These are phyloP conservation scores for Beta lomatogona DNA, from an alignment of 179 eudicot species.

Conservation along the genomic window DNA sequence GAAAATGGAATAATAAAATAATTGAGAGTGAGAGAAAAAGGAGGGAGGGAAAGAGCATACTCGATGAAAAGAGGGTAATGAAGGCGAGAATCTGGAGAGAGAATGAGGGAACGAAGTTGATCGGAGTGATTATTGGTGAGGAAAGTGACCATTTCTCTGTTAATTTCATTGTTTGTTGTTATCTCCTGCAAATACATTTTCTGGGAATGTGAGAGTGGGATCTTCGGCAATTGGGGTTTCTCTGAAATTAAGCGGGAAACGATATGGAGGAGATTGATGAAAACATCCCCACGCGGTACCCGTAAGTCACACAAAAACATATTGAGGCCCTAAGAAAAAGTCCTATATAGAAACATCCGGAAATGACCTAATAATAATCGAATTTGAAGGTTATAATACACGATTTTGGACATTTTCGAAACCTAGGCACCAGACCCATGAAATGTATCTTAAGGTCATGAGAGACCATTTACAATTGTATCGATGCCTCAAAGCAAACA, in stretches of 20 bases:
- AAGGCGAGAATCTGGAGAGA: constrained; percentile 68
- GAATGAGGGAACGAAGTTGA: constrained; percentile 59
- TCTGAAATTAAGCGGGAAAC: constrained; percentile 9
- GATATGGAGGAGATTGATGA: too few relatives aligned
- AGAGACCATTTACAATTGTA: too few relatives aligned
- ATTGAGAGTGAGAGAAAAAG: neutral
- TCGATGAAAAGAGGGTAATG: constrained; percentile 83
- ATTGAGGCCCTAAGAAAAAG: too few relatives aligned
- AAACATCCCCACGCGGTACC: too few relatives aligned
- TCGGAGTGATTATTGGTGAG: constrained; percentile 47
- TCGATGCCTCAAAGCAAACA: too few relatives aligned
- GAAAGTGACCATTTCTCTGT: constrained; percentile 41
- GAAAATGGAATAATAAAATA: constrained; percentile 2
- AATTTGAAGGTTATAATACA: too few relatives aligned
- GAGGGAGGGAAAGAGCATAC: constrained; percentile 37
- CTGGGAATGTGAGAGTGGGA: neutral
- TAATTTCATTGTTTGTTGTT: constrained; percentile 28
- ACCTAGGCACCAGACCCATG: too few relatives aligned
- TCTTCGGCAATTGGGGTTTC: neutral
- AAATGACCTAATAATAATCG: too few relatives aligned
- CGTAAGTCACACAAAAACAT: too few relatives aligned
- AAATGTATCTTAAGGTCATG: too few relatives aligned
- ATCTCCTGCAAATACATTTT: constrained; percentile 13
- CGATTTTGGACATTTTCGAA: too few relatives aligned
- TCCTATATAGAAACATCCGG: too few relatives aligned